These are phyloP conservation scores for Nidularia pulvinata DNA, from an alignment of 768 basidiomycete genomes.

Conservation along the genomic window DNA sequence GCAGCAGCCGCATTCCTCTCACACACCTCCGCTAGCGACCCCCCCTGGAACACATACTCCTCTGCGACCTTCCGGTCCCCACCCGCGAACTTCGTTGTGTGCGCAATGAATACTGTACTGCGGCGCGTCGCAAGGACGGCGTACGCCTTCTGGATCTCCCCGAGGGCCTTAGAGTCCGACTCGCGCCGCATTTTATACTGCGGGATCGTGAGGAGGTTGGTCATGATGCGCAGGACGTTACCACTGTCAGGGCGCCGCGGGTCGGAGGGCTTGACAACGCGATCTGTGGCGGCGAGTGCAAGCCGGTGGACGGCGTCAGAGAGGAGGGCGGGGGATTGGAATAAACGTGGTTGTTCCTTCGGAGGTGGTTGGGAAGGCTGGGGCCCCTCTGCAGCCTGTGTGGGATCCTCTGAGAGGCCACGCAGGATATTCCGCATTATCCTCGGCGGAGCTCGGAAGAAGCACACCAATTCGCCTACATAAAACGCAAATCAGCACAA, in stretches of 20 bases:
- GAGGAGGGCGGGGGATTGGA: slow-evolving; percentile 67
- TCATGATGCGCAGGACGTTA: slow-evolving; percentile 76
- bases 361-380: slow-evolving; percentile 10
- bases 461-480: slow-evolving; percentile 83
- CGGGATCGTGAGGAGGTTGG: slow-evolving; percentile 67
- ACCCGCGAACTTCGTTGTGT: slow-evolving; percentile 47
- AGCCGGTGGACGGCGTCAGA: slow-evolving; percentile 75
- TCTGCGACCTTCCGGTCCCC: slow-evolving; percentile 57
- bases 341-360: slow-evolving; percentile 26
- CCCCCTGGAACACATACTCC: slow-evolving; percentile 56
- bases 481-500: slow-evolving; percentile 2
- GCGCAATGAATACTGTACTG: slow-evolving; percentile 60
- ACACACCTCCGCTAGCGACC: slow-evolving; percentile 45
- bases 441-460: slow-evolving; percentile 78
- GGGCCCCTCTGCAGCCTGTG: slow-evolving; percentile 22
- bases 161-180: slow-evolving; percentile 37
- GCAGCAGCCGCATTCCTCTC: slow-evolving; percentile 61
- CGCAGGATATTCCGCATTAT: slow-evolving; percentile 61
- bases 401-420: slow-evolving; percentile 46
- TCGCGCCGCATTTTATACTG: slow-evolving; percentile 39
- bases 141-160: slow-evolving; percentile 37
- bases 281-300: slow-evolving; percentile 60
- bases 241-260: slow-evolving; percentile 45
- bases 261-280: slow-evolving; percentile 32
- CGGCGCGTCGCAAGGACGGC: slow-evolving; percentile 42